A percentile compares a stretch with the other conserved stretches of the same genome.
phyloP scores from a whole-genome alignment of 352 stramenopile genomes.

The Phytophthora rubi region DNA sequence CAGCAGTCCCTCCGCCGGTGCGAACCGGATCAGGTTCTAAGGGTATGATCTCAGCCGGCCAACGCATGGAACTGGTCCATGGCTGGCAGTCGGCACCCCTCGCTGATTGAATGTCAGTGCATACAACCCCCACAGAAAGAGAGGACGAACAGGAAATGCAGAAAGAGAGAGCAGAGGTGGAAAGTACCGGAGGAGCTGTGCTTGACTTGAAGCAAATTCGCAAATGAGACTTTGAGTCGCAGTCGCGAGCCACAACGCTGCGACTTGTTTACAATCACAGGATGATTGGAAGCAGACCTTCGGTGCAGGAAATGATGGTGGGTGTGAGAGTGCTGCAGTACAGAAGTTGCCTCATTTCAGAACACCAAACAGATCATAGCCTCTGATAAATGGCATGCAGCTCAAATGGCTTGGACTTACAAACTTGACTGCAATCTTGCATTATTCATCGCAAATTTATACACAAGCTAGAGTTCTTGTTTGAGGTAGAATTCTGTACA shows the following conservation, averaged over 20 bases:
- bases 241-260: not conserved
- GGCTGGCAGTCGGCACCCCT: slow-evolving; percentile 59
- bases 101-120: slow-evolving; percentile 59
- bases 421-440: too few species aligned
- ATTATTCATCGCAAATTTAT: too few species aligned
- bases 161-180: not conserved
- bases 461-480: too few species aligned
- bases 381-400: too few species aligned
- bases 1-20: slow-evolving; percentile 70
- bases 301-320: not conserved
- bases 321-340: not conserved
- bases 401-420: too few species aligned
- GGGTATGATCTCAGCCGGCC: slow-evolving; percentile 65
- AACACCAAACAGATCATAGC: too few species aligned
- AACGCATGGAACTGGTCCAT: slow-evolving; percentile 57
- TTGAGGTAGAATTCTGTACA: too few species aligned
- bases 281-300: slow-evolving; percentile 9
- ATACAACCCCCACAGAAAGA: slow-evolving; percentile 15
- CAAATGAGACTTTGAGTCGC: slow-evolving; percentile 17
- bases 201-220: slow-evolving; percentile 11
- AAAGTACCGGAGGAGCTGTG: slow-evolving; percentile 3
- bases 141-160: not conserved
- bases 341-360: too few species aligned
- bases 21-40: slow-evolving; percentile 74
- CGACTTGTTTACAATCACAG: slow-evolving; percentile 10